Evolutionary conservation across 148 eudicot genomes (phyloP), one percentile per base, ranked within the genome.

Genomic region (Silene uniflora): DNA sequence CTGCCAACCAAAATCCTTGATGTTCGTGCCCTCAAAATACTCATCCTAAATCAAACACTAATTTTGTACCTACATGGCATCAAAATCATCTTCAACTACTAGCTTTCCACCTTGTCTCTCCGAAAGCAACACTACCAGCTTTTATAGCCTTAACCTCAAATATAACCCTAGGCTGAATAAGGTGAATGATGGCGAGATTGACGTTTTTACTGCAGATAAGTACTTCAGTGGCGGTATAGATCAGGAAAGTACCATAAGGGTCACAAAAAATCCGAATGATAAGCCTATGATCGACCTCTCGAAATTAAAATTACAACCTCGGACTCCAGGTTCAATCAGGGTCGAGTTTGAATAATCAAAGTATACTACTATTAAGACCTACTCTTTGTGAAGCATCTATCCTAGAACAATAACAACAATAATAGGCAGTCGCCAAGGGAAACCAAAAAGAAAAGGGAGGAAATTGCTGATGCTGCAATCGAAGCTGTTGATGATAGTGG

Each of bases 281-380:
- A 46, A 47, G 69, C n/a, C n/a, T n/a, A 4, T 49, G 8, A n/a
- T 24, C 0, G 18, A 10, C 35, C 62, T 25, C 0, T 25, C 35
- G 10, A 35, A 22, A 61, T 42, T 71, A 46, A 76, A 66, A 5
- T 23, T 55, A 17, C 78, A 80, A 60, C 78, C 83, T 17, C 80
- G 79, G 74, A 82, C 90, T 69, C 87, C 89, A 7, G 90, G 97
- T 70, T 66, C 73, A 79, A 46, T 91, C 95, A 10, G 89, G 9
- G 44, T 39, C 89, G 17, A 93, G 97, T 73, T 78, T 79, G 84
- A 86, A 90, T 54, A 91, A 93, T 84, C 90, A 85, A 78, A 87
- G 84, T 27, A 78, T 77, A 29, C 78, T 91, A 3, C 23, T 91
- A 67, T 32, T 32, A 39, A 78, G 29, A 14, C 76, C 73, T 25